Evolutionary conservation across 2,329 filamentous ascomycete genomes (phyloP), one percentile per base, ranked within the genome.

Genomic region (Byssochlamys sp.): DNA sequence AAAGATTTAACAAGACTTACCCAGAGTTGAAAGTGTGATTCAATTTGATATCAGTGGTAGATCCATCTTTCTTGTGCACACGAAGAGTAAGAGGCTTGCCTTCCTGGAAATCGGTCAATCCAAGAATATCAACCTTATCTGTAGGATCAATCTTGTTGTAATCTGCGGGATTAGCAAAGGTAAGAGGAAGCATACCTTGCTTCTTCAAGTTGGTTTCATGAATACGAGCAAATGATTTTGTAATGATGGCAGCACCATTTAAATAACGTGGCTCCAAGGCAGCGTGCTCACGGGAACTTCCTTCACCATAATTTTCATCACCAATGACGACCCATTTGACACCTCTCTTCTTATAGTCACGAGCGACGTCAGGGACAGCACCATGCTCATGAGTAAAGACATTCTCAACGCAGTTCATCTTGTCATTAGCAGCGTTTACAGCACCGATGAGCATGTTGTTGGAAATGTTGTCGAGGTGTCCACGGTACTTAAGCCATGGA

Each of bases 191-290:
- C 92, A 99, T 96, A 79, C 94, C 94, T 85, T 99, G 94, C 88
- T 99, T 99, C 90, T 99, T 99, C 81, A 99, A 80, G 85, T 99
- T 99, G 82, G 94, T 99, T 84, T 99, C 94, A 84, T 99, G 94
- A 73, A 99, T 99, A 88, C 94, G 94, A 71, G 94, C 94, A 74
- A 99, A 99, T 63, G 85, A 90, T 73, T 90, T 87, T 72, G 88
- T 91, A 74, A 99, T 95, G 81, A 99, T 96, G 71, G 92, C 94
- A 70, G 96, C 84, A 77, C 92, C 94, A 72, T 94, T 94, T 64
- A 99, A 87, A 81, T 97, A 91, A 74, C 94, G 87, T 73, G 94
- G 94, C 83, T 99, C 92, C 61, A 99, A 86, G 76, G 94, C 94
- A 68, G 94, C 94, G 76, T 99, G 94, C 83, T 99, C 94, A 84